Base-by-base conservation (phyloP, 164 flowering plant species). In the Magnolia sinica region DNA sequence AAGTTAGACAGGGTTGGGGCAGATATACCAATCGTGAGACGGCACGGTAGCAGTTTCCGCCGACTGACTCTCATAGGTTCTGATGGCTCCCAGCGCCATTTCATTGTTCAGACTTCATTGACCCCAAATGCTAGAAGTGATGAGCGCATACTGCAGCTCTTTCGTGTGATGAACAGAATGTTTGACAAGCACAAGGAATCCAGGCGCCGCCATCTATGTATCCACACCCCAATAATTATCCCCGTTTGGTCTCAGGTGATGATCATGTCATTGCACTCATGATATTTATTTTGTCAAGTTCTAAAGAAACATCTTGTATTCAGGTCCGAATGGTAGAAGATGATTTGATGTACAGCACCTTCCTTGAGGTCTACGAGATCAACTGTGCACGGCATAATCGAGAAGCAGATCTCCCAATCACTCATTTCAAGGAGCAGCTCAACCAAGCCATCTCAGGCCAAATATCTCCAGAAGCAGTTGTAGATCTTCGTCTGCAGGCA, bases 311-410 rank as follows among this genome's bases (percentile, higher is more conserved):
- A 68, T 31, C 8, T 6, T 68, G 45, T 14, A 68, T 68, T 70
- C 83, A 96, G 99, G 99, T 96, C 2, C 92, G 99, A 66, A 90
- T 94, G 98, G 99, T 96, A 50, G 99, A 96, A 87, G 99, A 96
- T 83, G 99, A 96, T 83, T 77, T 96, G 75, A 94, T 92, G 97
- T 94, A 94, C 80, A 90, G 91, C 85, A 93, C 98, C 67, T 93
- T 96, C 82, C 98, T 96, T 72, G 99, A 96, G 90, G 98, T 96
- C 68, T 96, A 96, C 83, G 98, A 94, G 87, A 94, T 91, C 81
- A 90, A 96, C 77, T 96, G 99, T 88, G 92, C 97, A 24, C 87
- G 99, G 77, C 88, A 92, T 81, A 91, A 92, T 81, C 82, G 94
- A 68, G 99, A 96, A 77, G 92, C 98, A 64, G 99, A 96, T 85